Percentiles rank a stretch among this genome's conserved stretches.
Conservation (phyloP, 306 rosid species). For the barrel medic (Medicago truncatula) region MtrunA17r5.0-ANR NC_053044.1:39526501-39527000, state of each 20-base stretch:
- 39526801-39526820: neutral
- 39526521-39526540: constrained; percentile 6
- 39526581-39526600: constrained; percentile 4
- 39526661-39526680: constrained; percentile 8
- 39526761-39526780: constrained; percentile 47
- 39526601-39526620: neutral
- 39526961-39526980: constrained; percentile 32
- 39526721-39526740: constrained; percentile 84
- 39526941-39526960: neutral
- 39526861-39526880: constrained; percentile 1
- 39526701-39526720: constrained; percentile 77
- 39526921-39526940: neutral
- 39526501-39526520: constrained; percentile 7
- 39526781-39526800: constrained; percentile 24
- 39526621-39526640: neutral
- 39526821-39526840: neutral
- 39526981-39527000: constrained; percentile 53
- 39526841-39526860: neutral
- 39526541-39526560: constrained; percentile 27
- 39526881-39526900: constrained; percentile 8
- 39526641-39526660: neutral
- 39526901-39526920: constrained; percentile 11
- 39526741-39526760: constrained; percentile 90
- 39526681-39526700: constrained; percentile 58
- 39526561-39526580: constrained; percentile 12